Percentiles rank a stretch among this genome's conserved stretches.
These are phyloP conservation scores for Amaranthus palmeri DNA, from an alignment of 148 eudicot genomes.

Conservation along the genomic window DNA sequence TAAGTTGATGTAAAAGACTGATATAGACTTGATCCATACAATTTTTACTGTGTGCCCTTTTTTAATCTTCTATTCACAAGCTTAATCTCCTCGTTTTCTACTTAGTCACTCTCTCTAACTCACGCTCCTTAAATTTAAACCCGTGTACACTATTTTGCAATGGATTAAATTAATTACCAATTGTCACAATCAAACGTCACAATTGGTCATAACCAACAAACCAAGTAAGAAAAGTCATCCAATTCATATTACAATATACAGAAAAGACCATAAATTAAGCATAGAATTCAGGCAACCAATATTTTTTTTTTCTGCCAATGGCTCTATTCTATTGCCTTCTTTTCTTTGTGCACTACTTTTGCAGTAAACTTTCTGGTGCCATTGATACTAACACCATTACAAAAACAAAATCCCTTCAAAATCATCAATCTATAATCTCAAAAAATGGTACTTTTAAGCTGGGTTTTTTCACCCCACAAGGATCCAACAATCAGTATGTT, in stretches of 20 bases:
- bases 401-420: constrained; percentile 12
- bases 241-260: background rate
- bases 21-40: too few species aligned
- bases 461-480: constrained; percentile 31
- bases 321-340: constrained; percentile 9
- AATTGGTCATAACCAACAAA: background rate
- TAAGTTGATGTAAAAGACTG: too few species aligned
- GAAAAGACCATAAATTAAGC: background rate
- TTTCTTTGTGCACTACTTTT: background rate
- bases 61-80: too few species aligned
- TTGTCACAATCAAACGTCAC: background rate
- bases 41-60: too few species aligned
- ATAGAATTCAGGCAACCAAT: background rate
- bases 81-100: too few species aligned
- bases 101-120: too few species aligned
- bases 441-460: constrained; percentile 29
- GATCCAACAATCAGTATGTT: constrained; percentile 12
- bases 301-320: background rate
- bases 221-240: background rate
- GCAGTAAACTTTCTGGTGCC: background rate
- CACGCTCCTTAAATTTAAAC: too few species aligned
- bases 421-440: constrained; percentile 21
- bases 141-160: too few species aligned
- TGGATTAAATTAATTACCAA: too few species aligned
- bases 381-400: constrained; percentile 19